These are phyloP conservation scores for Clavispora fructus DNA, from an alignment of 805 yeast species.

Conservation along the genomic window DNA sequence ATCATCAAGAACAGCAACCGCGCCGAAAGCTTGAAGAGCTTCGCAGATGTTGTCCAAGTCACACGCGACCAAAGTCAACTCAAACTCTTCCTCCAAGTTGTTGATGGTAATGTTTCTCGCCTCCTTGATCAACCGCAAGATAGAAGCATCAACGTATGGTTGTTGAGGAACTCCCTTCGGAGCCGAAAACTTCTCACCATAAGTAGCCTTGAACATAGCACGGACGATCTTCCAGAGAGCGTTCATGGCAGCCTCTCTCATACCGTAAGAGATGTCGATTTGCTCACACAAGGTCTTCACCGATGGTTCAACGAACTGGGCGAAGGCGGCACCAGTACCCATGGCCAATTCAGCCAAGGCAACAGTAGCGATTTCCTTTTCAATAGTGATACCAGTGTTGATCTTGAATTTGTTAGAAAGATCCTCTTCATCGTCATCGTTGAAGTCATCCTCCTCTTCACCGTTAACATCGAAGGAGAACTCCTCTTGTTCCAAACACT, in stretches of 20 bases:
- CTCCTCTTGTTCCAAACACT: constrained; percentile 83
- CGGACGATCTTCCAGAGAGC: constrained; percentile 79
- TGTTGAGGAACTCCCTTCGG: constrained; percentile 63
- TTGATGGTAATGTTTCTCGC: constrained; percentile 64
- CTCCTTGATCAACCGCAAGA: constrained; percentile 54
- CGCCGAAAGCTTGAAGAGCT: constrained; percentile 64
- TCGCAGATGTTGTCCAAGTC: constrained; percentile 71
- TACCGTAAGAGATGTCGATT: constrained; percentile 81
- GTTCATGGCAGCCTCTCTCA: constrained; percentile 79
- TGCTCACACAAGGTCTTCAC: constrained; percentile 61
- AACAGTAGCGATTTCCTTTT: constrained; percentile 92
- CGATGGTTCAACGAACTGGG: constrained; percentile 69
- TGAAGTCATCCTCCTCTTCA: constrained; percentile 47
- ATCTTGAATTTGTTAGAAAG: constrained; percentile 71
- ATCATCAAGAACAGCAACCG: constrained; percentile 60
- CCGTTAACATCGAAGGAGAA: constrained; percentile 57
- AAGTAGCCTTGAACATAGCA: constrained; percentile 56
- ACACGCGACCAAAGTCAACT: constrained; percentile 72
- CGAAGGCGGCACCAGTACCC: constrained; percentile 79
- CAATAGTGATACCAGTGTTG: constrained; percentile 92
- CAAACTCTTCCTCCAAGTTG: constrained; percentile 73
- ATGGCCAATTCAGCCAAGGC: constrained; percentile 83
- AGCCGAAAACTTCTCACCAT: constrained; percentile 42
- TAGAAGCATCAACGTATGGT: constrained; percentile 54
- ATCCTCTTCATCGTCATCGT: constrained; percentile 53